phyloP scores from a whole-genome alignment of 345 rosid genomes.

The Populus alba region DNA sequence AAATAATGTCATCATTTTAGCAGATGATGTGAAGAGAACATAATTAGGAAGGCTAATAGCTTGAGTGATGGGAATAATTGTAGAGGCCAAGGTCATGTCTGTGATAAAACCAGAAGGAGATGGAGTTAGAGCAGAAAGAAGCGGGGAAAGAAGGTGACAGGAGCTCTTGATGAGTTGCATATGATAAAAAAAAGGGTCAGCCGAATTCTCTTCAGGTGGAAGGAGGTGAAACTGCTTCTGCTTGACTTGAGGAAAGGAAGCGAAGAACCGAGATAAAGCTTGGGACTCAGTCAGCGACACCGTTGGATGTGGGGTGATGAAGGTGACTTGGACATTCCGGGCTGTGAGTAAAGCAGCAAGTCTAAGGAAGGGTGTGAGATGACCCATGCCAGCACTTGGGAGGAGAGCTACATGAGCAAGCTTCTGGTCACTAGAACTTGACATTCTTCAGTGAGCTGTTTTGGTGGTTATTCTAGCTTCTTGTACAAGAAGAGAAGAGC shows the following conservation, averaged over 20 bases:
- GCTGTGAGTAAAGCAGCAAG: constrained; percentile 28
- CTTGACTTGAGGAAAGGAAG: constrained; percentile 26
- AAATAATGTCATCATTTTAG: constrained; percentile 39
- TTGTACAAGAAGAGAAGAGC: neutral
- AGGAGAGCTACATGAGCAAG: constrained; percentile 32
- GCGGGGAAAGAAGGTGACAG: constrained; percentile 25
- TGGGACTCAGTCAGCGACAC: constrained; percentile 35
- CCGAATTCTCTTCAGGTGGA: constrained; percentile 6
- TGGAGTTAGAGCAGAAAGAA: constrained; percentile 30
- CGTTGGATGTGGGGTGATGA: constrained; percentile 33
- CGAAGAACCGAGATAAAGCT: constrained; percentile 19
- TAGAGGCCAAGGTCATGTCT: constrained; percentile 36
- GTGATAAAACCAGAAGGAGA: constrained; percentile 33
- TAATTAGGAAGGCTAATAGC: constrained; percentile 33
- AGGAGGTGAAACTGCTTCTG: constrained; percentile 23
- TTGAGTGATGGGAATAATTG: constrained; percentile 29
- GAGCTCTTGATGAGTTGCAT: constrained; percentile 25
- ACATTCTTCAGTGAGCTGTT: neutral
- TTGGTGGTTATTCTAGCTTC: neutral
- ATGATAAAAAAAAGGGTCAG: constrained; percentile 38
- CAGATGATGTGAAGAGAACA: constrained; percentile 43
- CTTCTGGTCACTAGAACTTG: constrained; percentile 1
- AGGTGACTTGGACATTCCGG: constrained; percentile 23
- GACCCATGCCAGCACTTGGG: constrained; percentile 49
- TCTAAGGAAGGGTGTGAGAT: constrained; percentile 41